These are phyloP conservation scores for Trichomonascus vanleenenianus DNA, from an alignment of 805 yeast species.

Conservation along the genomic window DNA sequence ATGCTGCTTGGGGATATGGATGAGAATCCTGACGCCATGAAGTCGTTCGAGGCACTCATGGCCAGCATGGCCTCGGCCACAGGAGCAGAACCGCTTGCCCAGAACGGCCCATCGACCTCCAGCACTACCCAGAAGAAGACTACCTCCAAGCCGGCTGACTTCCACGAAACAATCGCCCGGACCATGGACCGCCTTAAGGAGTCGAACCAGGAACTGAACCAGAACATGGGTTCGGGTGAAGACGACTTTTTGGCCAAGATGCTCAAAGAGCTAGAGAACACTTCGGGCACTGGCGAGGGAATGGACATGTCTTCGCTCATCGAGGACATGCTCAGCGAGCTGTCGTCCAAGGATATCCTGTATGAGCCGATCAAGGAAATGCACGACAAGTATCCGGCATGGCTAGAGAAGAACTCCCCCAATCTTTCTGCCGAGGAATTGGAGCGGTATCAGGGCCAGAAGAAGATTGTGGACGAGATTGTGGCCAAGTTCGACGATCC, in stretches of 20 bases:
- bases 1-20: conserved; percentile 42
- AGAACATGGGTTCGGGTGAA: conserved; percentile 27
- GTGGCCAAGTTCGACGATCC: conserved; percentile 59
- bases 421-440: conserved; percentile 40
- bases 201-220: conserved; percentile 54
- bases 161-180: conserved; percentile 69
- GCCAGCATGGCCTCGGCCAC: conserved; percentile 23
- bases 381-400: conserved; percentile 61
- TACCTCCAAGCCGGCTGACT: conserved; percentile 20
- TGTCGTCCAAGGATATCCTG: conserved; percentile 76
- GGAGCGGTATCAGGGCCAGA: conserved; percentile 53
- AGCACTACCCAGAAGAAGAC: conserved; percentile 16
- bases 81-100: conserved; percentile 6
- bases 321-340: conserved; percentile 68
- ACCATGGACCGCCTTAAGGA: conserved; percentile 75
- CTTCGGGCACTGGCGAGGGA: conserved; percentile 32
- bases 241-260: conserved; percentile 55
- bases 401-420: conserved; percentile 50
- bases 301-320: conserved; percentile 59
- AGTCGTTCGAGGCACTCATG: conserved; percentile 41
- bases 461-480: conserved; percentile 50
- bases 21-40: conserved; percentile 45
- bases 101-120: not conserved
- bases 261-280: conserved; percentile 47
- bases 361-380: conserved; percentile 85